phyloP scores from a whole-genome alignment of 257 asterid species.

The Paulownia fortunei region DNA sequence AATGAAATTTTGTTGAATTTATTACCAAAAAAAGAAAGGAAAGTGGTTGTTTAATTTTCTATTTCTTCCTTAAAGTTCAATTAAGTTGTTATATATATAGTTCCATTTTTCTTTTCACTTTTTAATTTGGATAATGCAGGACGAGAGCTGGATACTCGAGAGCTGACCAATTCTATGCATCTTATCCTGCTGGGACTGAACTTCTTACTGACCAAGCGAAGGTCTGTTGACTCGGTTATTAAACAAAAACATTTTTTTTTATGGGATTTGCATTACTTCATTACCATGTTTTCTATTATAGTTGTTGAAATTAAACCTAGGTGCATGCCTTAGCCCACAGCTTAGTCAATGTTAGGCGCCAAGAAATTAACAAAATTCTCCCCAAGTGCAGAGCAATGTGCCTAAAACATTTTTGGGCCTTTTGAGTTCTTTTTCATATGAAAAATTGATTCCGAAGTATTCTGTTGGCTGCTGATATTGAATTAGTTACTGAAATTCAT shows the following conservation, averaged over 20 bases:
- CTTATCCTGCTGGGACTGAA: slow-evolving; percentile 97
- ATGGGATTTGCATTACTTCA: neutral
- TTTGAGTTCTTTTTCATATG: neutral
- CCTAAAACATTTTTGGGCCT: neutral
- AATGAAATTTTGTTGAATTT: slow-evolving; percentile 8
- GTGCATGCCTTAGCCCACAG: neutral
- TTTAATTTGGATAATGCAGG: slow-evolving; percentile 49
- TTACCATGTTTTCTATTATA: neutral
- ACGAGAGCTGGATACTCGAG: slow-evolving; percentile 93
- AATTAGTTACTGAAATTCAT: neutral
- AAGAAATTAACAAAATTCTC: neutral
- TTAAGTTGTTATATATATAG: neutral
- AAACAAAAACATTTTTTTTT: neutral
- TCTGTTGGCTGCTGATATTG: slow-evolving; percentile 3
- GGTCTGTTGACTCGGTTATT: slow-evolving; percentile 45
- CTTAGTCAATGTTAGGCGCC: neutral
- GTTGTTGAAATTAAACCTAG: neutral
- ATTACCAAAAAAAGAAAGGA: neutral
- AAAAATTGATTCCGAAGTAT: neutral
- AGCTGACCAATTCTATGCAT: slow-evolving; percentile 93
- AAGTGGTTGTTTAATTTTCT: neutral
- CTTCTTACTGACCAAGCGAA: slow-evolving; percentile 81
- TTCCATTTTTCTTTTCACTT: neutral
- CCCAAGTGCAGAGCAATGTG: neutral
- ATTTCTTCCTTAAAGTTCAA: neutral